Evolutionary conservation across 1,284 basidiomycete genomes (phyloP).

Genomic region (Lignosus rhinocerotis): DNA sequence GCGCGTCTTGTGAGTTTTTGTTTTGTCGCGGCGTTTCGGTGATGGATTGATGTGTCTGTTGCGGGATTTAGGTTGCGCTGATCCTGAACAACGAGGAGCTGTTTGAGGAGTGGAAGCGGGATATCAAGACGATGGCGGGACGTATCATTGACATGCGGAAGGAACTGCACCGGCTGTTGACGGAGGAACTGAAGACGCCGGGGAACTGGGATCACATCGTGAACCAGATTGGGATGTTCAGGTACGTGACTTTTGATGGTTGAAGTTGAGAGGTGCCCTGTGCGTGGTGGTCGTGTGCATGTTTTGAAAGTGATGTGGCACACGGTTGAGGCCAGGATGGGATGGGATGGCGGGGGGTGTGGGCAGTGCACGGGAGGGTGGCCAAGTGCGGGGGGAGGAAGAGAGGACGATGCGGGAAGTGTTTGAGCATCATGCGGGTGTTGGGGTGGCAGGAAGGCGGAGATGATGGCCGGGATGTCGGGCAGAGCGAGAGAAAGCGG

Average conservation of each 20-base stretch:
- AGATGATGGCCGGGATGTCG: background rate
- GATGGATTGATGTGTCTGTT: conserved; percentile 4
- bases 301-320: background rate
- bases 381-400: too few relatives aligned
- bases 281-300: conserved; percentile 14
- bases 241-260: conserved; percentile 45
- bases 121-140: conserved; percentile 90
- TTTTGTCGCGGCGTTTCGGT: conserved; percentile 6
- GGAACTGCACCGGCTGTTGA: conserved; percentile 77
- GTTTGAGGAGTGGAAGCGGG: conserved; percentile 86
- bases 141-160: conserved; percentile 91
- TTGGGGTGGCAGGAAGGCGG: background rate
- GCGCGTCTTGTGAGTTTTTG: conserved; percentile 69
- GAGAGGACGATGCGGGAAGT: too few relatives aligned
- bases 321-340: too few relatives aligned
- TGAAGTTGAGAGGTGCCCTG: conserved; percentile 1
- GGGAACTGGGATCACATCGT: conserved; percentile 91
- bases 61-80: conserved; percentile 58
- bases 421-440: background rate
- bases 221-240: conserved; percentile 93
- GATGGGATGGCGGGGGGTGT: conserved; percentile 10
- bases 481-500: background rate
- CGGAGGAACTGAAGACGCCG: conserved; percentile 86
- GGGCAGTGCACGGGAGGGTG: too few relatives aligned
- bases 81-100: conserved; percentile 74